These are phyloP conservation scores for Populus tremula DNA, from an alignment of 345 rosid genomes.

Conservation along the genomic window DNA sequence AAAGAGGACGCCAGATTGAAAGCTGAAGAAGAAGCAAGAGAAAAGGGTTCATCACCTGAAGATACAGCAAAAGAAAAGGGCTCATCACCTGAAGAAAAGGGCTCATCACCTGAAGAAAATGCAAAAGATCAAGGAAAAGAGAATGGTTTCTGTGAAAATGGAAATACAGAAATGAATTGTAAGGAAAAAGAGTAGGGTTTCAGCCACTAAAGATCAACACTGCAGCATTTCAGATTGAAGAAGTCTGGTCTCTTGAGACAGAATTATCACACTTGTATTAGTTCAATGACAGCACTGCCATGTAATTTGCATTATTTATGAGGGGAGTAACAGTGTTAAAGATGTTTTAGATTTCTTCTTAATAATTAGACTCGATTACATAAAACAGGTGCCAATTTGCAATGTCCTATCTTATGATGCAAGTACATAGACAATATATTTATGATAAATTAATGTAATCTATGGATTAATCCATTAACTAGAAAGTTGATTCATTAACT, in stretches of 20 bases:
- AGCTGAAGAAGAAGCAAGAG: constrained; percentile 6
- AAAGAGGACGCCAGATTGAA: constrained; percentile 4
- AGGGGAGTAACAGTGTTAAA: too few species aligned
- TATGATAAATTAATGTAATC: too few species aligned
- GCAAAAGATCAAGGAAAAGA: neutral
- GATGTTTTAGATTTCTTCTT: too few species aligned
- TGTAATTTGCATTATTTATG: too few species aligned
- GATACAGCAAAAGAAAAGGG: neutral
- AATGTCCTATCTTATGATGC: too few species aligned
- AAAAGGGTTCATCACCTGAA: neutral
- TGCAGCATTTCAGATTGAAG: neutral
- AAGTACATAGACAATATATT: too few species aligned
- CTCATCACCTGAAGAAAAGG: neutral
- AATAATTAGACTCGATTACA: too few species aligned
- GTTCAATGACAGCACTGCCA: neutral
- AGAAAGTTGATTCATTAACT: too few species aligned
- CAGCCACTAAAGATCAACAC: neutral
- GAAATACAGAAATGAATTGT: neutral
- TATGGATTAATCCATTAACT: too few species aligned
- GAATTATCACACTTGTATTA: neutral
- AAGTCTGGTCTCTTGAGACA: neutral
- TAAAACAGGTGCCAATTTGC: too few species aligned
- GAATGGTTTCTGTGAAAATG: neutral
- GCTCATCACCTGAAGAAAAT: neutral
- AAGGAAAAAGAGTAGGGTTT: neutral